A percentile compares a stretch with the other conserved stretches of the same genome.
These are phyloP conservation scores for Antitrichia curtipendula DNA, from an alignment of 225 moss, liverwort and hornwort species.

Conservation along the genomic window DNA sequence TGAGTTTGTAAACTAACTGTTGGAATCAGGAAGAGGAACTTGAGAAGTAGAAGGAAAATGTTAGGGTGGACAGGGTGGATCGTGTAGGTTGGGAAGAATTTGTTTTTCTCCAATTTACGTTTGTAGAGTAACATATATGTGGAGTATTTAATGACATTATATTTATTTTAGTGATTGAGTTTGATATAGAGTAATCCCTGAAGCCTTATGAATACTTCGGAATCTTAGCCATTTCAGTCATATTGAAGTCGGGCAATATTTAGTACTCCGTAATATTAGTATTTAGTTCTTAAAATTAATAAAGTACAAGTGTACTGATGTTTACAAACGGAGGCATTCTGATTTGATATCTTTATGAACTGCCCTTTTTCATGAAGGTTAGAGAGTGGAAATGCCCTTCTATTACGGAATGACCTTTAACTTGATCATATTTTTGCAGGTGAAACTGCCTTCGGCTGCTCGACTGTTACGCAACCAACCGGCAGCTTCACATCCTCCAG, in stretches of 20 bases:
- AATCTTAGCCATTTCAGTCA: neutral
- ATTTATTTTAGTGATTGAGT: neutral
- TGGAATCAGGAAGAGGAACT: neutral
- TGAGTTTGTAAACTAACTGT: neutral
- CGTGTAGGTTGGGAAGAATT: neutral
- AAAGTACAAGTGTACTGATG: neutral
- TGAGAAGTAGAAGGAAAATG: neutral
- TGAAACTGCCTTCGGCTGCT: slow-evolving; percentile 58
- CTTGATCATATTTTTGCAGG: neutral
- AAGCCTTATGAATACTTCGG: neutral
- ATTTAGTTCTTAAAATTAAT: neutral
- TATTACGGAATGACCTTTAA: neutral
- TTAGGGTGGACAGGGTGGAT: neutral
- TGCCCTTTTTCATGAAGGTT: neutral
- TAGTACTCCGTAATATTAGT: neutral
- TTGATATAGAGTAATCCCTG: neutral
- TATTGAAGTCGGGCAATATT: neutral
- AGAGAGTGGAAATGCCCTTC: neutral
- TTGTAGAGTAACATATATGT: neutral
- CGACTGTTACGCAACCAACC: slow-evolving; percentile 16
- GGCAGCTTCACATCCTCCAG: neutral
- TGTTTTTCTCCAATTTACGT: neutral
- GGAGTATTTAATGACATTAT: neutral
- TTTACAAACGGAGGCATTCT: neutral
- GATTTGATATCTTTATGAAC: neutral